phyloP scores from a whole-genome alignment of 352 stramenopile species.

The Pythium pyrilobum region DNA sequence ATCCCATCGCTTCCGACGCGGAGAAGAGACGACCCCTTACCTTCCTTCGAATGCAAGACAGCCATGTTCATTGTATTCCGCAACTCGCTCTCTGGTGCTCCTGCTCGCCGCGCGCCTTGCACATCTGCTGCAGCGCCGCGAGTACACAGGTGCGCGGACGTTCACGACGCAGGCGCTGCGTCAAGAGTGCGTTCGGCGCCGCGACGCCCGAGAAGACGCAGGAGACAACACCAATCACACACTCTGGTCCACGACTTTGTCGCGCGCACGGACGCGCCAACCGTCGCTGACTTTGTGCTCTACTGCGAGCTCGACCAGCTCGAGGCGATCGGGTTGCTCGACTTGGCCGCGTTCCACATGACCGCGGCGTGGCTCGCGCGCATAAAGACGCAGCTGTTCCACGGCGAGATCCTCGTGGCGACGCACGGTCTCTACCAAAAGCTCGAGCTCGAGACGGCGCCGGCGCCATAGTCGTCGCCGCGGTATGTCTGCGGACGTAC shows the following conservation, averaged over 20 bases:
- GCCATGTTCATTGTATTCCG: no score
- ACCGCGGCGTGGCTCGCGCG: slow-evolving; percentile 42
- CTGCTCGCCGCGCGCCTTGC: no score
- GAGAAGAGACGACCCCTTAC: no score
- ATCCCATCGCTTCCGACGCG: no score
- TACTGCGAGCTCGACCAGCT: slow-evolving; percentile 70
- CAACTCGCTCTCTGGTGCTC: no score
- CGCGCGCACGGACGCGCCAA: slow-evolving; percentile 42
- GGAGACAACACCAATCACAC: slow-evolving; percentile 29
- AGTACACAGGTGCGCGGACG: no score
- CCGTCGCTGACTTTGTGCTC: slow-evolving; percentile 43
- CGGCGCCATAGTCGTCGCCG: not conserved
- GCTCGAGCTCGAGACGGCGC: not conserved
- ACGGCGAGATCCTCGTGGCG: slow-evolving; percentile 46
- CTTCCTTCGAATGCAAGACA: no score
- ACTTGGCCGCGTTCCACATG: slow-evolving; percentile 49
- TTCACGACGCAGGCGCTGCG: slow-evolving; percentile 35
- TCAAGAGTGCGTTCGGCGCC: slow-evolving; percentile 18
- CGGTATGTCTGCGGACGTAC: no score
- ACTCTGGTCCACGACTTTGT: slow-evolving; percentile 44
- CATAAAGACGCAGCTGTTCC: slow-evolving; percentile 49
- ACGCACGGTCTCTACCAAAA: slow-evolving; percentile 7
- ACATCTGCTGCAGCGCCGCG: no score
- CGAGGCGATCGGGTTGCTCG: slow-evolving; percentile 39
- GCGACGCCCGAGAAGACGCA: slow-evolving; percentile 35